phyloP scores from a whole-genome alignment of 495 filamentous ascomycete species.

The Tuber aestivum region DNA sequence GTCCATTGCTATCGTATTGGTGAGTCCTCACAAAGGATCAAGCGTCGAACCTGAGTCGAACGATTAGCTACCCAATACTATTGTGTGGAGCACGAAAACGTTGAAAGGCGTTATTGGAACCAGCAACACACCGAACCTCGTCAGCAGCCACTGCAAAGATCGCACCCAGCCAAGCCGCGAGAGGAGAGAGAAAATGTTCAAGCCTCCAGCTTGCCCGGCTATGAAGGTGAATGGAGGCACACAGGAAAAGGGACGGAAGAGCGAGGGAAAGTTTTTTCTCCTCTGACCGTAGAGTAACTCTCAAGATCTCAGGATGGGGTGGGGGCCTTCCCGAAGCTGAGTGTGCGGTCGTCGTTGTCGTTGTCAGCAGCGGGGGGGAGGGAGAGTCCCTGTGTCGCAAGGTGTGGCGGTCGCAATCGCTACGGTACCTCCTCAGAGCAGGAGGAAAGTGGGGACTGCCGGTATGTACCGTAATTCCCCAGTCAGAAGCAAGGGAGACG shows the following conservation, averaged over 20 bases:
- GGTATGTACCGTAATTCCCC: background rate
- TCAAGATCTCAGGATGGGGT: background rate
- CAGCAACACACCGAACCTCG: background rate
- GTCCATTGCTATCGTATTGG: constrained; percentile 23
- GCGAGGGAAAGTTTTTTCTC: constrained; percentile 11
- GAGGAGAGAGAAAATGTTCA: constrained; percentile 6
- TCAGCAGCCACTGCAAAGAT: constrained; percentile 10
- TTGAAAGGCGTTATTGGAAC: background rate
- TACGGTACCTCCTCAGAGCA: background rate
- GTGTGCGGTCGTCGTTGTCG: background rate
- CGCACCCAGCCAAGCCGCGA: constrained; percentile 21
- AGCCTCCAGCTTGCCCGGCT: constrained; percentile 31
- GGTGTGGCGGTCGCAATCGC: constrained; percentile 33
- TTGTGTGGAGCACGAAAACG: background rate
- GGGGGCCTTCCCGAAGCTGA: background rate
- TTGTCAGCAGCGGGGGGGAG: constrained; percentile 25
- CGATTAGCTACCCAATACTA: background rate
- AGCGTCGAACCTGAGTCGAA: background rate
- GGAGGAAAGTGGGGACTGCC: background rate
- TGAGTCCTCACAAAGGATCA: background rate
- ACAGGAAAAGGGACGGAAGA: background rate
- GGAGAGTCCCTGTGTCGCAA: constrained; percentile 12
- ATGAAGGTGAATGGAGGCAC: constrained; percentile 10
- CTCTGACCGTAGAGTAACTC: constrained; percentile 5
- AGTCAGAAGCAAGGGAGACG: background rate